A percentile compares a stretch with the other conserved stretches of the same genome.
Evolutionary conservation across 495 filamentous ascomycete genomes (phyloP).

Genomic region (Astrocystis sublimbata): DNA sequence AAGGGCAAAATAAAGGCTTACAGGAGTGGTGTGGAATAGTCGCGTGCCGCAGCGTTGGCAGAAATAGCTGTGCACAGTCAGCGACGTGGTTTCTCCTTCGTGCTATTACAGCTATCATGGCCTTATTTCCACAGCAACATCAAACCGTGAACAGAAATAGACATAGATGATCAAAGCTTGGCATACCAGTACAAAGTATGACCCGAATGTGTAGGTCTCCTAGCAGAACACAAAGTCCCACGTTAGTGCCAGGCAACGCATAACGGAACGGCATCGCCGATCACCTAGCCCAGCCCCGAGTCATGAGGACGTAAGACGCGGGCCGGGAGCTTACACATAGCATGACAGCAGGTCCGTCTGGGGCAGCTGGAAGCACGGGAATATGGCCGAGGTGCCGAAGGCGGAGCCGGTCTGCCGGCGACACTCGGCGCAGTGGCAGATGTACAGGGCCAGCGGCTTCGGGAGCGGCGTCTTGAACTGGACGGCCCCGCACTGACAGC

Average conservation of each 20-base stretch:
- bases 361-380: slow-evolving; percentile 60
- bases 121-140: too few species aligned
- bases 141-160: background rate
- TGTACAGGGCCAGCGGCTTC: slow-evolving; percentile 60
- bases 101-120: background rate
- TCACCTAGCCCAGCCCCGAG: background rate
- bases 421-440: slow-evolving; percentile 71
- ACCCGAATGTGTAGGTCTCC: slow-evolving; percentile 45
- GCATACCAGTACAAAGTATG: slow-evolving; percentile 49
- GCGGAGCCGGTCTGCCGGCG: slow-evolving; percentile 65
- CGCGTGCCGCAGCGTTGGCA: slow-evolving; percentile 62
- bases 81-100: background rate
- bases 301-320: too few species aligned
- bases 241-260: background rate
- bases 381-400: slow-evolving; percentile 68
- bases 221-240: background rate
- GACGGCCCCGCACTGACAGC: slow-evolving; percentile 65
- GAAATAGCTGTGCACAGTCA: slow-evolving; percentile 47
- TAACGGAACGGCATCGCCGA: background rate
- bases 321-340: slow-evolving; percentile 49
- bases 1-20: slow-evolving; percentile 23
- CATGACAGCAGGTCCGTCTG: slow-evolving; percentile 42
- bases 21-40: slow-evolving; percentile 55
- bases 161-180: slow-evolving; percentile 10
- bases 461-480: slow-evolving; percentile 59